Percentiles rank a stretch among this genome's conserved stretches.
Evolutionary conservation across 2,329 filamentous ascomycete genomes (phyloP).

Genomic region (Cladosporium phlei): DNA sequence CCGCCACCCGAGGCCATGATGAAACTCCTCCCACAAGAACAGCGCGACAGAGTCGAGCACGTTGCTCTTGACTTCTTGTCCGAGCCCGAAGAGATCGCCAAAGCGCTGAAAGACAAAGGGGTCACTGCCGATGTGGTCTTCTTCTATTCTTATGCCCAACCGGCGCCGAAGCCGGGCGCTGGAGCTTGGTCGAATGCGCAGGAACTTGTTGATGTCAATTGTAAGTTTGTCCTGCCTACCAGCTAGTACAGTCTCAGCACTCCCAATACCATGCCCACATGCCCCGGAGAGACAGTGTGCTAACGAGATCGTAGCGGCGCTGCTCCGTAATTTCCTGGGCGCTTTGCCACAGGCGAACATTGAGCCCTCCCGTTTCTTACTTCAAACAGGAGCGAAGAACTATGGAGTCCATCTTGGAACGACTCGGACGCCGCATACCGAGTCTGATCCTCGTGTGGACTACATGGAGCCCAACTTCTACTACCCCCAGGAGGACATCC

Average conservation of each 20-base stretch:
- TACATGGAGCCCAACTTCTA: conserved; percentile 51
- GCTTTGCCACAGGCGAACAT: conserved; percentile 41
- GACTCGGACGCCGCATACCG: conserved; percentile 39
- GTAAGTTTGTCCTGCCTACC: conserved; percentile 29
- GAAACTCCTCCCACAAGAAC: conserved; percentile 32
- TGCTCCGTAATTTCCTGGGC: conserved; percentile 47
- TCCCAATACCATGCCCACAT: too few species aligned
- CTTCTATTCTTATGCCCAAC: conserved; percentile 53
- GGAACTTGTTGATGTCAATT: conserved; percentile 46
- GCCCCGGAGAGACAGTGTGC: conserved; percentile 16
- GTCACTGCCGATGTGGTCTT: conserved; percentile 44
- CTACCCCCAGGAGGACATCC: conserved; percentile 46
- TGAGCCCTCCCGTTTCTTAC: conserved; percentile 44
- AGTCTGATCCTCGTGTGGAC: too few species aligned
- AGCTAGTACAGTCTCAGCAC: too few species aligned
- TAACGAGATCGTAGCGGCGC: conserved; percentile 42
- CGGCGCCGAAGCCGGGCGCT: conserved; percentile 39
- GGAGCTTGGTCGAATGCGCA: conserved; percentile 48
- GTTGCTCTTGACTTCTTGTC: conserved; percentile 35
- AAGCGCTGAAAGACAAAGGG: conserved; percentile 31
- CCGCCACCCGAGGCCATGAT: conserved; percentile 38
- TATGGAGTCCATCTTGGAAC: conserved; percentile 48
- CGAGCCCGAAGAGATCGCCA: conserved; percentile 34
- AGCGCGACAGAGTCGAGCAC: conserved; percentile 26
- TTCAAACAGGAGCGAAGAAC: conserved; percentile 52